Percentiles rank a stretch among this genome's conserved stretches.
These are phyloP conservation scores for Neurospora hispaniola DNA, from an alignment of 495 filamentous ascomycete genomes.

Conservation along the genomic window DNA sequence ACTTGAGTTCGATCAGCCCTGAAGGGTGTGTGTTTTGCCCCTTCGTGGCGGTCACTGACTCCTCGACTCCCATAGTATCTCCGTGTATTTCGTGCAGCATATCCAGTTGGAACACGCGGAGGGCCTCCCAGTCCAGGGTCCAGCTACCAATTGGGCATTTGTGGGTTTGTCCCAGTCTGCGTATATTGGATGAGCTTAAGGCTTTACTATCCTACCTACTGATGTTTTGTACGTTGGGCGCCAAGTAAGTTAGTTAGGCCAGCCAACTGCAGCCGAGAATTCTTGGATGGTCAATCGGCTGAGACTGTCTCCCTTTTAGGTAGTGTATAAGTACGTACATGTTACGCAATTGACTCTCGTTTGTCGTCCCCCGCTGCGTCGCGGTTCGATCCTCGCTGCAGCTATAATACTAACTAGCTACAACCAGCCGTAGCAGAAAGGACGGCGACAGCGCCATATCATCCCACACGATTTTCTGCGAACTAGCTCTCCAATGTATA, in stretches of 20 bases:
- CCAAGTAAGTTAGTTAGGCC: neutral
- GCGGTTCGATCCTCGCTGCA: neutral
- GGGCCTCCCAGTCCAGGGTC: neutral
- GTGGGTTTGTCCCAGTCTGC: neutral
- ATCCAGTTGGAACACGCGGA: neutral
- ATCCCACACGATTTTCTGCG: neutral
- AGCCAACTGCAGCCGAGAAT: neutral
- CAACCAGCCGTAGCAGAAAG: neutral
- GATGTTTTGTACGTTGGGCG: neutral
- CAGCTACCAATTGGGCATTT: neutral
- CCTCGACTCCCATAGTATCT: slow-evolving; percentile 7
- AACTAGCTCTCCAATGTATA: neutral
- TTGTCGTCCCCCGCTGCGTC: neutral
- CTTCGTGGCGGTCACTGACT: slow-evolving; percentile 43
- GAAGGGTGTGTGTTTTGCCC: neutral
- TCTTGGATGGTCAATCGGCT: neutral
- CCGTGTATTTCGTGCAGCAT: slow-evolving; percentile 13
- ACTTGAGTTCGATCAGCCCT: neutral
- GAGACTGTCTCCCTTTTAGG: neutral
- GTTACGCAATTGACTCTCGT: neutral
- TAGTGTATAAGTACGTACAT: neutral
- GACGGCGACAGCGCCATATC: neutral
- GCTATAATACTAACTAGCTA: neutral
- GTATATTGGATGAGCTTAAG: neutral
- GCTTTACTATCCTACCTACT: neutral